phyloP scores from a whole-genome alignment of 2,329 filamentous ascomycete species.

The Phaeophleospora eucalypticola region DNA sequence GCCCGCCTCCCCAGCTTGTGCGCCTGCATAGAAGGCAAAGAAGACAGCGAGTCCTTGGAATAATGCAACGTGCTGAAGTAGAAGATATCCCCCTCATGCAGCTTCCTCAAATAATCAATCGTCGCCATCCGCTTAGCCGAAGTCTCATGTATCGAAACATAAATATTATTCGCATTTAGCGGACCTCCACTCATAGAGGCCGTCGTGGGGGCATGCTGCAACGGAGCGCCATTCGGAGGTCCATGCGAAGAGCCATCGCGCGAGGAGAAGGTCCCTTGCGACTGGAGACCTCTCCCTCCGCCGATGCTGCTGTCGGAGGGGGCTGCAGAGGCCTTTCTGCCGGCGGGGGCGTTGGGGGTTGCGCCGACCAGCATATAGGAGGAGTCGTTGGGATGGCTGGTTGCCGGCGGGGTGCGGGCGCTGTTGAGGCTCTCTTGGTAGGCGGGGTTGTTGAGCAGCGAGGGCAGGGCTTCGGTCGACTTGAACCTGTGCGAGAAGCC shows the following conservation, averaged over 20 bases:
- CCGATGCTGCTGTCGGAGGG: conserved; percentile 2
- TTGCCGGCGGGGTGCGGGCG: neutral
- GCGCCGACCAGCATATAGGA: conserved; percentile 18
- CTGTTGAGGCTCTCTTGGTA: conserved; percentile 11
- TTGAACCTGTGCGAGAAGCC: conserved; percentile 21
- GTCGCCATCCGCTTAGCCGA: conserved; percentile 92
- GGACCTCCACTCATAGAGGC: conserved; percentile 11
- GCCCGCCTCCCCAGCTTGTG: conserved; percentile 84
- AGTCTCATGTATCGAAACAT: conserved; percentile 73
- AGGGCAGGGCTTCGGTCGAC: conserved; percentile 18
- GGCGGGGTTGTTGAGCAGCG: conserved; percentile 12
- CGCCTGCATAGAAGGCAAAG: conserved; percentile 80
- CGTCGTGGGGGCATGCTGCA: conserved; percentile 15
- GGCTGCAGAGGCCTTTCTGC: conserved; percentile 13
- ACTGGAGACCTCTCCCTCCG: conserved; percentile 10
- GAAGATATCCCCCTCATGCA: conserved; percentile 89
- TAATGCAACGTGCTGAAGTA: conserved; percentile 98
- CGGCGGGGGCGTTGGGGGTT: conserved; percentile 8
- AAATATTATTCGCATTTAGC: conserved; percentile 49
- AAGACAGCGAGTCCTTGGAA: conserved; percentile 71
- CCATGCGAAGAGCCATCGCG: conserved; percentile 22
- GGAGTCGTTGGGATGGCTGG: neutral
- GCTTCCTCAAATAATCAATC: conserved; percentile 84
- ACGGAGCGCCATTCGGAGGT: conserved; percentile 18
- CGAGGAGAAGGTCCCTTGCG: conserved; percentile 22